Base-by-base conservation (phyloP, 1,139 yeast genomes). In the Protomyces pachydermus region DNA sequence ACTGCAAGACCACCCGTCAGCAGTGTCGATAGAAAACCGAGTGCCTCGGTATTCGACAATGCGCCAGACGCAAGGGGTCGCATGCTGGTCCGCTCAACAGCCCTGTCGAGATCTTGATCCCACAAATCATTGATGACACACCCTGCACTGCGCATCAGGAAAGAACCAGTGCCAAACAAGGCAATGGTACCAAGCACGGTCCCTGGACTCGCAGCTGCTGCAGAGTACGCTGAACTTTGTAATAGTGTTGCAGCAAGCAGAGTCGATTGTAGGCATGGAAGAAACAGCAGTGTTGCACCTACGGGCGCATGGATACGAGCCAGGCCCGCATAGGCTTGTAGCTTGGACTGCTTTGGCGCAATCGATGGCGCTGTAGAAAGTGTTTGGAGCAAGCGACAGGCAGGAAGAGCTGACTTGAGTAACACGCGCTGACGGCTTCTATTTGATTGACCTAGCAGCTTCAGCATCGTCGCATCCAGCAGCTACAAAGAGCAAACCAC, bases 81-180 rank as follows among this genome's bases (percentile, higher is more conserved):
- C 71, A 85, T 90, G 65, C 85, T 82, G 0, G 98, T 91, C 69
- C 99, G 81, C 9, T 87, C 86, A 2, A 95, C 98, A 73, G 90
- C 83, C 68, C 82, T 81, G 72, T 95, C 99, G 64, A 91, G 78
- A 67, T 91, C 80, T 65, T 91, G 79, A 73, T 95, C 99, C 73
- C 86, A 78, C 62, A 91, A 79, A 74, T 95, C 99, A 72, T 95
- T 95, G 65, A 95, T 86, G 0, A 96, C 91, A 74, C 99, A 95
- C 0, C 98, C 99, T 1, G 97, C 98, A 48, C 98, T 97, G 75
- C 99, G 82, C 97, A 95, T 93, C 16, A 91, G 80, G 50, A 91
- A 72, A 0, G 98, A 84, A 12, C 99, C 99, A 2, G 86, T 78
- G 0, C 93, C 84, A 72, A 91, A 93, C 34, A 91, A 77, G 0